These are phyloP conservation scores for Lactarius akahatsu DNA, from an alignment of 768 basidiomycete species.

Conservation along the genomic window DNA sequence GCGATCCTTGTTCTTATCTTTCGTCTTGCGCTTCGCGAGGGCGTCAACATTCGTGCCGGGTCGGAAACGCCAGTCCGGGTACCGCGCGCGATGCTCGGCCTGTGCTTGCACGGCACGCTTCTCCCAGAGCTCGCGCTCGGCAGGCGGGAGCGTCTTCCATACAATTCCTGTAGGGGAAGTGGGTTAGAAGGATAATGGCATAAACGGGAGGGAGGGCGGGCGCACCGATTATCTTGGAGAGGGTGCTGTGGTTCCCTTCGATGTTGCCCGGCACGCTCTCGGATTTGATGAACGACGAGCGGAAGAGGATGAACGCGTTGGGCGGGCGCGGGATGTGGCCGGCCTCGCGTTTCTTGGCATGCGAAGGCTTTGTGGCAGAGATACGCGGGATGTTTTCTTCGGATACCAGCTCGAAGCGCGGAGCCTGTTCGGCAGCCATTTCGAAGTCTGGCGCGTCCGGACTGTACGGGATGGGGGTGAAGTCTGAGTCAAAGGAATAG, in stretches of 20 bases:
- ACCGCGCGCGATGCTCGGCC: slow-evolving; percentile 68
- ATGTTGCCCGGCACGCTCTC: slow-evolving; percentile 74
- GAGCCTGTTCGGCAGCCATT: slow-evolving; percentile 37
- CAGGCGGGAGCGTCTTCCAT: slow-evolving; percentile 68
- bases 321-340: slow-evolving; percentile 81
- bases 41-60: slow-evolving; percentile 54
- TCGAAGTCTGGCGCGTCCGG: slow-evolving; percentile 14
- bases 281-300: slow-evolving; percentile 72
- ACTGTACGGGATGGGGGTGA: slow-evolving; percentile 53
- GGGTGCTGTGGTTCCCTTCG: slow-evolving; percentile 75
- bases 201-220: slow-evolving; percentile 6
- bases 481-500: slow-evolving; percentile 64
- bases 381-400: slow-evolving; percentile 28
- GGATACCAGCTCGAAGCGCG: slow-evolving; percentile 36
- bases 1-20: slow-evolving; percentile 43
- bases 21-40: slow-evolving; percentile 28
- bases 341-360: slow-evolving; percentile 64
- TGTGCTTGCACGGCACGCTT: slow-evolving; percentile 68
- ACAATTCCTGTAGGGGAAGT: slow-evolving; percentile 50
- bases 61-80: slow-evolving; percentile 82
- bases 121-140: slow-evolving; percentile 75
- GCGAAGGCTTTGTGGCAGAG: slow-evolving; percentile 41
- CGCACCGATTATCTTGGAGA: slow-evolving; percentile 80
- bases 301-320: slow-evolving; percentile 84
- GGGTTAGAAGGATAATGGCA: neutral